Evolutionary conservation across 2,329 filamentous ascomycete species (phyloP).

Genomic region (Alternaria atra): DNA sequence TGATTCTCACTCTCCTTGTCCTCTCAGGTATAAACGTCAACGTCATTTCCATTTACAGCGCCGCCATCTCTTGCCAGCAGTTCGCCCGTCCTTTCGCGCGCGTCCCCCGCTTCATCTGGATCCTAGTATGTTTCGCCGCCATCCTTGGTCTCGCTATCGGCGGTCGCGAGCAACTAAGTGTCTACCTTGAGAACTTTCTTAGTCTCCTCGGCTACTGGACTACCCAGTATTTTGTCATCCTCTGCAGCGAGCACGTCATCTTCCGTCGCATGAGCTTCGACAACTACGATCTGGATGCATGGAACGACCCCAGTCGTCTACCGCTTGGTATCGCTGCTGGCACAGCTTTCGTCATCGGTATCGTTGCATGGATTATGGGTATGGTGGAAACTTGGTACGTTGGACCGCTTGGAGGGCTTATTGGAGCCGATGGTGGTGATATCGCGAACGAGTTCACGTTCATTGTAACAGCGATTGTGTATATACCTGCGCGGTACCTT

Average conservation of each 20-base stretch:
- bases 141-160: constrained; percentile 56
- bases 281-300: constrained; percentile 57
- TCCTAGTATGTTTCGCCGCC: constrained; percentile 54
- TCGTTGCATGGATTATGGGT: constrained; percentile 61
- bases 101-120: constrained; percentile 62
- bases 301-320: constrained; percentile 56
- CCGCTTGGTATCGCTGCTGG: constrained; percentile 55
- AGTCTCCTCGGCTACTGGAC: constrained; percentile 59
- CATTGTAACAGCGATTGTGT: constrained; percentile 37
- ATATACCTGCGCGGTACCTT: constrained; percentile 37
- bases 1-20: constrained; percentile 56
- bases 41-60: constrained; percentile 61
- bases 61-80: constrained; percentile 57
- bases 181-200: constrained; percentile 58
- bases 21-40: constrained; percentile 58
- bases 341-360: constrained; percentile 51
- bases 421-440: constrained; percentile 40
- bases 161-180: constrained; percentile 53
- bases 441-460: constrained; percentile 41
- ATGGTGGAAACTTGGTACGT: constrained; percentile 68
- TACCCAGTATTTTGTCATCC: constrained; percentile 57
- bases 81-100: constrained; percentile 60
- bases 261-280: constrained; percentile 61
- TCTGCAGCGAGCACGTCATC: constrained; percentile 57
- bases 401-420: constrained; percentile 48